phyloP scores from a whole-genome alignment of 129 eudicot species.

The Lactuca sativa region DNA sequence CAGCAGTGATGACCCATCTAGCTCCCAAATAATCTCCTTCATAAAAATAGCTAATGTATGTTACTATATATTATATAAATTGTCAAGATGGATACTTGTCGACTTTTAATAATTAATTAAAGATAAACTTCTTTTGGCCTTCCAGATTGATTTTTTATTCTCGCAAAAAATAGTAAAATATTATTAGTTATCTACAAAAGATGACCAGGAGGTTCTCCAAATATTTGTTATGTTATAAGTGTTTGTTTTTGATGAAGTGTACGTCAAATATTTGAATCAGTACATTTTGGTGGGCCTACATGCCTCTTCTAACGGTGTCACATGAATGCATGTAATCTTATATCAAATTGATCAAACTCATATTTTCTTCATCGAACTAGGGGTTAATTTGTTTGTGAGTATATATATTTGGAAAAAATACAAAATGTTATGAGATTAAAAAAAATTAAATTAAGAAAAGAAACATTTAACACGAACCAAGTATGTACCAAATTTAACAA shows the following conservation, averaged over 20 bases:
- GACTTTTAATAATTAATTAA: slow-evolving; percentile 20
- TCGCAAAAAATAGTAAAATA: slow-evolving; percentile 30
- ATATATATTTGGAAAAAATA: not conserved
- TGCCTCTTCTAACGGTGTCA: slow-evolving; percentile 35
- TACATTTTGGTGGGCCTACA: slow-evolving; percentile 29
- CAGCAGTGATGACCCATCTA: slow-evolving; percentile 89
- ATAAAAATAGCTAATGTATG: slow-evolving; percentile 19
- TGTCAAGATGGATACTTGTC: slow-evolving; percentile 27
- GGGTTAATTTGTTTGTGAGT: no score
- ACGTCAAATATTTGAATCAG: slow-evolving; percentile 40
- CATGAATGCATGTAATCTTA: slow-evolving; percentile 21
- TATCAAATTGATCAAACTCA: not conserved
- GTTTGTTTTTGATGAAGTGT: slow-evolving; percentile 41
- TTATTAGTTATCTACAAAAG: slow-evolving; percentile 29
- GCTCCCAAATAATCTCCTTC: slow-evolving; percentile 19
- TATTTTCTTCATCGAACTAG: no score
- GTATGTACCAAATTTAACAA: slow-evolving; percentile 16
- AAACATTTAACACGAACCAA: not conserved
- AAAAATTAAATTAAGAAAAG: not conserved
- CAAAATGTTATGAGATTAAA: not conserved
- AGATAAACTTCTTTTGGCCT: not conserved
- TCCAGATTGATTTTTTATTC: slow-evolving; percentile 14
- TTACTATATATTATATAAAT: slow-evolving; percentile 28
- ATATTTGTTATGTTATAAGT: slow-evolving; percentile 26
- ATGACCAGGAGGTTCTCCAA: slow-evolving; percentile 37